Evolutionary conservation across 257 asterid species (phyloP), one percentile per base, ranked within the genome.

Genomic region (Linderniella brevidens): DNA sequence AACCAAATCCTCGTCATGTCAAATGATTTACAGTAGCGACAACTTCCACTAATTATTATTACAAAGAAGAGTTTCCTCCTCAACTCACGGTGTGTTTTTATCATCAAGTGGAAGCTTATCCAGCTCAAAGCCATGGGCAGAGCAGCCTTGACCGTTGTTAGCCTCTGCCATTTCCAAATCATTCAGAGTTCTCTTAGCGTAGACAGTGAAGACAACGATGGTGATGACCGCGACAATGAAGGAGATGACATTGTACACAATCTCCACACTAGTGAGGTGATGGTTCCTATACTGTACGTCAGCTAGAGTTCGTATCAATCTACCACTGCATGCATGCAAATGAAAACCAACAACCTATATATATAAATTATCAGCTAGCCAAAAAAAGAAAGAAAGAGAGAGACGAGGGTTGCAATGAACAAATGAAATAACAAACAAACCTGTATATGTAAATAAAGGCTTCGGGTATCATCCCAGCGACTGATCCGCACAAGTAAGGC

Each of bases 381-480:
- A 55, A 7, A n/a, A 41, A 42, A 25, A 19, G 43, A 9, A 41
- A 55, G 7, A n/a, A 41, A 42, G 32, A 19, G 43, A 9, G 8
- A 38, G 32, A 6, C 6, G 32, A 38, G 43, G 43, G 43, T 38
- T 38, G 12, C 14, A n/a, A 38, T 38, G 8, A 38, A 38, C 43
- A 42, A 3, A n/a, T 20, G 13, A 43, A 32, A 13, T 18, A 8
- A 41, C 32, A 35, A 19, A 48, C 9, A 25, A 38, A 82, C 93
- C 83, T 79, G 69, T 87, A 87, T 70, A 87, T 87, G 75, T 79
- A 82, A 49, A 87, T 72, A 75, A 87, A 87, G 65, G 97, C 72
- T 64, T 87, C 97, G 1, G 97, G 97, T 61, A 78, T 64, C 97
- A 87, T 87, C 57, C 97, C 97, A 1, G 88, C 74, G 36, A 82